Base-by-base conservation (phyloP, 768 basidiomycete genomes). In the Lactarius indigo region DNA sequence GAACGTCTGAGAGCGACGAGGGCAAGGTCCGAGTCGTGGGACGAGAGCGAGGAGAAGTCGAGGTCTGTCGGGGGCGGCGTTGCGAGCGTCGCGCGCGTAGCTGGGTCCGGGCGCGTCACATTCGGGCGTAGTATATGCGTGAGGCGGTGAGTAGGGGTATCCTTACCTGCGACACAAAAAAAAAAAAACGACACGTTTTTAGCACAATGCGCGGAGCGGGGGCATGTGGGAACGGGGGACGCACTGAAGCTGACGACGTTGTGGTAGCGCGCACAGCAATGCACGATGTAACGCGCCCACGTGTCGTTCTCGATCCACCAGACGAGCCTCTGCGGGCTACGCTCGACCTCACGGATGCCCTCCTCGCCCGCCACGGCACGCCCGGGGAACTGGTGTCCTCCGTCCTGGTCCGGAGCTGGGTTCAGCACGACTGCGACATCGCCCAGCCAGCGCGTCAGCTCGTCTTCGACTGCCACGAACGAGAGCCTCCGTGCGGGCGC, bases 41-140 rank as follows among this genome's bases (percentile, higher is more conserved):
- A 82, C 30, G 74, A 75, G 59, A 84, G 85, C 33, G 84, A 82
- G 47, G 82, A 76, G 66, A 81, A 80, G 60, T 87, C 86, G 41
- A 85, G 72, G 71, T 92, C 92, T 1, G 90, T 92, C 10, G 80
- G 76, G 4, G 91, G 89, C 8, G 92, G 91, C 2, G 91, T 92
- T 66, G 88, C 86, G 47, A 92, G 75, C 7, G 75, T 72, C 6
- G 76, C 72, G 20, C 75, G 71, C 1, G 81, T 79, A 39, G 73
- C 64, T 35, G 79, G 81, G 72, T 86, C 85, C 1, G 87, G 87
- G 18, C 84, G 85, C 26, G 83, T 82, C 61, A 86, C 82, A 69
- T 92, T 90, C 4, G 92, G 92, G 41, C 92, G 86, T 28, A 94
- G 82, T 59, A 94, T 85, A 75, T 92, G 88, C 5, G 92, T 93